Base-by-base conservation (phyloP, 768 basidiomycete genomes). In the Goffeauzyma gilvescens region DNA sequence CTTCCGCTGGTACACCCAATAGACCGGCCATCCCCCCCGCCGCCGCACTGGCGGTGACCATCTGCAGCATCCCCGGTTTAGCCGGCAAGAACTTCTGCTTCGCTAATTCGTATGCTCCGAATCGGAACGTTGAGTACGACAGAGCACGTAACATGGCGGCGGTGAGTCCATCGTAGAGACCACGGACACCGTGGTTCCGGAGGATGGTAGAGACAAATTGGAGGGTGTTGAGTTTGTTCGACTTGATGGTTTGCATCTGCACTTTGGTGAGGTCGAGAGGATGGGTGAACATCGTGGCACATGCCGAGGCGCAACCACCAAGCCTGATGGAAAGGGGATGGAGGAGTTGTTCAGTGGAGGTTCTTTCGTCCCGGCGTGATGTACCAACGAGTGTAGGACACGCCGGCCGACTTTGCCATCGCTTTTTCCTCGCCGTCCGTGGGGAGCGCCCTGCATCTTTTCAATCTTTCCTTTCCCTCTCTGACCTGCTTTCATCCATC, bases 21-120 rank as follows among this genome's bases (percentile, higher is more conserved):
- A 60, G 18, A 22, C 59, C 61, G 24, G 55, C 61, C 15, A 58
- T 20, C 22, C 57, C 61, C 35, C 61, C 61, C 12, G 47, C 47
- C 5, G 57, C 58, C n/a, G 42, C 49, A 43, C 55, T 56, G 2
- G 59, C 61, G 41, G 54, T 27, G 28, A 60, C 50, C 55, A 57
- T 49, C 25, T 52, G 31, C 12, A 49, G 21, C 47, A 49, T 37
- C 10, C 41, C 28, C 6, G 47, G 47, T 20, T 43, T 28, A 15
- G 32, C 28, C 9, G 42, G 30, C 4, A 49, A 35, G 26, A 30
- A 49, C 10, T 49, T 26, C 23, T 41, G 38, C 48, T 63, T 63
- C 35, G 59, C 42, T 27, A 49, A 44, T 24, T 63, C 59, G 38
- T 63, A 63, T 3, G 59, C 59, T n/a, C 59, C 61, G 34, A 63